Evolutionary conservation across 441 rosid species (phyloP).

Genomic region (Adansonia gregorii): DNA sequence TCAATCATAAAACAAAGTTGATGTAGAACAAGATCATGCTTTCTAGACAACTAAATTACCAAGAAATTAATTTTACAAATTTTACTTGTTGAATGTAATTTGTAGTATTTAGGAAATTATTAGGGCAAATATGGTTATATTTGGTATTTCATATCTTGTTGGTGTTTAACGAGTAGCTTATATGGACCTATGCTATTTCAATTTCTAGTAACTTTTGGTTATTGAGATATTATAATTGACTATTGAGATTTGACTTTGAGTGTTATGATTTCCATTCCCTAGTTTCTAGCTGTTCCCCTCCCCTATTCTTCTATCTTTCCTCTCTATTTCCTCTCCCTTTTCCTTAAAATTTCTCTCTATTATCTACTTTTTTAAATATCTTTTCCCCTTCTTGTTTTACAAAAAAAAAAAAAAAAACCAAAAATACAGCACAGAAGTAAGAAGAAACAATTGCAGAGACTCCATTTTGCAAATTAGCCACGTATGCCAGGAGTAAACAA

Average conservation of each 20-base stretch:
- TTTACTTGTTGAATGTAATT: constrained; percentile 1
- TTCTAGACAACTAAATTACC: neutral
- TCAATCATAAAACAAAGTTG: neutral
- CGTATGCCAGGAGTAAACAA: neutral
- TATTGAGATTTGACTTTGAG: neutral
- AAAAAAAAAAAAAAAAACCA: too few species aligned
- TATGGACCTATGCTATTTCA: neutral
- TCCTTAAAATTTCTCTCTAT: neutral
- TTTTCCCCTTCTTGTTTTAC: neutral
- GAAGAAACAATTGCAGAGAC: neutral
- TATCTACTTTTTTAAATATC: neutral
- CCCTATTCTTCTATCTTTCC: neutral
- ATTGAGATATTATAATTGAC: neutral
- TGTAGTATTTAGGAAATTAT: neutral
- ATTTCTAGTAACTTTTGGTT: neutral
- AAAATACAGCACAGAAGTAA: constrained; percentile 3
- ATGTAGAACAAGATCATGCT: neutral
- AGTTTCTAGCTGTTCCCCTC: neutral
- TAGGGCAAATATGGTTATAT: neutral
- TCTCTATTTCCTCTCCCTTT: neutral
- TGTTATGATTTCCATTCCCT: neutral
- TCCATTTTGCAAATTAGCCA: neutral
- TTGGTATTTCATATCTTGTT: neutral
- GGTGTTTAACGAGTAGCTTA: neutral
- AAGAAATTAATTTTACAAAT: neutral